Percentiles rank a stretch among this genome's conserved stretches.
These are phyloP conservation scores for Dactylellina drechsleri DNA, from an alignment of 2,329 filamentous ascomycete species.

Conservation along the genomic window DNA sequence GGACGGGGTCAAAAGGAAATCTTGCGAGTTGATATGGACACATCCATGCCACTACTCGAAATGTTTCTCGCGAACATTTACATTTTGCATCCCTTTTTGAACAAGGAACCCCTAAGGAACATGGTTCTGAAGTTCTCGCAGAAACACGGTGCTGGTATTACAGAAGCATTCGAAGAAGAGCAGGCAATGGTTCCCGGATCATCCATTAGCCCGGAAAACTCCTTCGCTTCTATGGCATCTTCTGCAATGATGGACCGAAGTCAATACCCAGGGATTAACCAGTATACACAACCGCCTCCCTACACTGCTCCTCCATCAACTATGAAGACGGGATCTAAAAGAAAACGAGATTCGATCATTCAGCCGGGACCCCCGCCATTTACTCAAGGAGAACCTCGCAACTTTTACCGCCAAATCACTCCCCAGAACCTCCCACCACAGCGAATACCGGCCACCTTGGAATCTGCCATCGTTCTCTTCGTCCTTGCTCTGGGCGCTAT, in stretches of 20 bases:
- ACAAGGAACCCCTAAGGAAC: constrained; percentile 66
- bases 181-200: constrained; percentile 42
- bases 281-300: constrained; percentile 55
- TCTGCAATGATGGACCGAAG: constrained; percentile 44
- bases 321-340: constrained; percentile 63
- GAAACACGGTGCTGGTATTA: constrained; percentile 63
- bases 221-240: constrained; percentile 49
- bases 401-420: constrained; percentile 59
- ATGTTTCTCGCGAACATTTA: constrained; percentile 72
- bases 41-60: constrained; percentile 66
- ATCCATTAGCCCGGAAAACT: constrained; percentile 45
- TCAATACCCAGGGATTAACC: constrained; percentile 64
- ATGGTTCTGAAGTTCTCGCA: constrained; percentile 68
- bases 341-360: constrained; percentile 67
- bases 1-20: constrained; percentile 61
- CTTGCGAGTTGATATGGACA: constrained; percentile 67
- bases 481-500: constrained; percentile 89
- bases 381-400: constrained; percentile 56
- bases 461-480: constrained; percentile 82
- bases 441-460: constrained; percentile 68
- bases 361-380: constrained; percentile 62
- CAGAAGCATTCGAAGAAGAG: constrained; percentile 52
- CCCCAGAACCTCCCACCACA: constrained; percentile 64
- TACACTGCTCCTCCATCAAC: constrained; percentile 54
- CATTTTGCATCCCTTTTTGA: constrained; percentile 72